These are phyloP conservation scores for Pezicula carpinea DNA, from an alignment of 2,329 filamentous ascomycete genomes.

Conservation along the genomic window DNA sequence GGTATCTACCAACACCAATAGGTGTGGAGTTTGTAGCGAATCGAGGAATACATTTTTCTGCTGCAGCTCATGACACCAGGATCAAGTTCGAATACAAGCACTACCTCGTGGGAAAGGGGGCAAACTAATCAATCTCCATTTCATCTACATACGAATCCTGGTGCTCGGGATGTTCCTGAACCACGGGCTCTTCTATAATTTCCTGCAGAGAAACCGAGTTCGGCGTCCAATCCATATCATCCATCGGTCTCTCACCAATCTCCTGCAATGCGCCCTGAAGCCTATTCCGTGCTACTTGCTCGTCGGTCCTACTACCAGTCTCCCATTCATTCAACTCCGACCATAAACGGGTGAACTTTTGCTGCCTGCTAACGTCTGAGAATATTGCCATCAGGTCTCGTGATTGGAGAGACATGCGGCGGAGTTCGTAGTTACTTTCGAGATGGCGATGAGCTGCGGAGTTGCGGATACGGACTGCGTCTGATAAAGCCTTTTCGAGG, in stretches of 20 bases:
- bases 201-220: constrained; percentile 25
- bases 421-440: constrained; percentile 22
- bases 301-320: constrained; percentile 6
- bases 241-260: constrained; percentile 24
- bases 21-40: too few species aligned
- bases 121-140: constrained; percentile 23
- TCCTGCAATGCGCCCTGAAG: constrained; percentile 20
- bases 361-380: constrained; percentile 18
- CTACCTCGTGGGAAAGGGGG: neutral
- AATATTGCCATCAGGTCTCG: constrained; percentile 26
- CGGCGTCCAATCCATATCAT: constrained; percentile 30
- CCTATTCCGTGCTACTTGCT: constrained; percentile 14
- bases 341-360: constrained; percentile 22
- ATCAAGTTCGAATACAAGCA: too few species aligned
- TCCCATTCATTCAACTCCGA: constrained; percentile 23
- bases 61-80: too few species aligned
- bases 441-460: constrained; percentile 26
- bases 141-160: constrained; percentile 12
- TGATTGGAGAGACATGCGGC: constrained; percentile 20
- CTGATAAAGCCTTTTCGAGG: constrained; percentile 15
- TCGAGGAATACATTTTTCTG: too few species aligned
- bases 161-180: neutral
- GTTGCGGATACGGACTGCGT: constrained; percentile 26
- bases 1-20: too few species aligned
- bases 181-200: constrained; percentile 8